These are phyloP conservation scores for Phytophthora pistaciae DNA, from an alignment of 352 stramenopile genomes.

Conservation along the genomic window DNA sequence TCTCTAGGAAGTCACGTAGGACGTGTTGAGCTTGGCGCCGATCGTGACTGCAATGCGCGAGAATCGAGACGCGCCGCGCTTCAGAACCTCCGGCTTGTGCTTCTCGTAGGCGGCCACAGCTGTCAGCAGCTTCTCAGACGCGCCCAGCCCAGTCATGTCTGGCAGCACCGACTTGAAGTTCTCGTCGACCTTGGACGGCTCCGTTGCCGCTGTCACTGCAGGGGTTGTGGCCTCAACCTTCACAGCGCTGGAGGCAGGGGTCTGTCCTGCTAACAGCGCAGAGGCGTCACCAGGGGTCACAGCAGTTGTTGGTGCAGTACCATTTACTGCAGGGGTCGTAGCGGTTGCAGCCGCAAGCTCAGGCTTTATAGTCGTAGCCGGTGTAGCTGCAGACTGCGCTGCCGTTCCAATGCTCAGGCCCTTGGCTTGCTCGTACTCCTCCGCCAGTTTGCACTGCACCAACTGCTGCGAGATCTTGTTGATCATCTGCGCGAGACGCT, in stretches of 20 bases:
- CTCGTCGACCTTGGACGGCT: conserved; percentile 44
- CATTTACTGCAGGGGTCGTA: conserved; percentile 24
- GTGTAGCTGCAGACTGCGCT: conserved; percentile 33
- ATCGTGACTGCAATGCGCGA: conserved; percentile 77
- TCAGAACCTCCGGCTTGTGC: conserved; percentile 83
- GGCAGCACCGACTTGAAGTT: conserved; percentile 78
- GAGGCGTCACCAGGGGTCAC: conserved; percentile 10
- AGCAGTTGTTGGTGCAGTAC: conserved; percentile 8
- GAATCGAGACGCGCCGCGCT: conserved; percentile 68
- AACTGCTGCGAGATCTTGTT: conserved; percentile 90
- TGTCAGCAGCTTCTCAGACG: conserved; percentile 83
- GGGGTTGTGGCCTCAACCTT: conserved; percentile 23
- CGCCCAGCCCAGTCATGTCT: conserved; percentile 75
- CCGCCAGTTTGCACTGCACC: conserved; percentile 82
- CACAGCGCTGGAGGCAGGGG: conserved; percentile 12
- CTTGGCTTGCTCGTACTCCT: conserved; percentile 83
- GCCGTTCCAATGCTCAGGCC: conserved; percentile 44
- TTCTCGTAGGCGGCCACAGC: conserved; percentile 86
- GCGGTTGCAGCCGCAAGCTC: conserved; percentile 26
- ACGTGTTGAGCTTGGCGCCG: conserved; percentile 81
- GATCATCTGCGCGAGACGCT: conserved; percentile 84
- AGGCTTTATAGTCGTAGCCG: conserved; percentile 43
- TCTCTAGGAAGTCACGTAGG: conserved; percentile 64
- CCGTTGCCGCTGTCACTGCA: conserved; percentile 2
- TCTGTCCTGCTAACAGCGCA: conserved; percentile 11